phyloP scores from a whole-genome alignment of 306 rosid genomes.

The Vigna mungo region DNA sequence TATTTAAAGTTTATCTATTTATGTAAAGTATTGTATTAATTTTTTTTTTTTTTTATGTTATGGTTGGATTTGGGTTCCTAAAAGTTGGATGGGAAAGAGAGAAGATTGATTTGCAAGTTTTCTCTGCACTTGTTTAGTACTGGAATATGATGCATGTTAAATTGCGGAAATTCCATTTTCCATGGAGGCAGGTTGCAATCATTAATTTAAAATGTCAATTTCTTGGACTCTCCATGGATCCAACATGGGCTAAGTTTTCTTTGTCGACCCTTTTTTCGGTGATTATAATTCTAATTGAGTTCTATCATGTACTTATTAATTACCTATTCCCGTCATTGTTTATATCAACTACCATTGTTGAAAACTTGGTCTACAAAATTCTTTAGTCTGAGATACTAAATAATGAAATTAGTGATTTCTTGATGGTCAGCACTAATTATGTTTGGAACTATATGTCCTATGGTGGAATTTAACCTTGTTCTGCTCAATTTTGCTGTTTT shows the following conservation, averaged over 20 bases:
- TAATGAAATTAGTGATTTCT: neutral
- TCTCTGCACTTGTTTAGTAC: conserved; percentile 6
- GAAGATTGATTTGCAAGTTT: conserved; percentile 4
- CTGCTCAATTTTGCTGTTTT: too few relatives aligned
- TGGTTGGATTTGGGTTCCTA: too few relatives aligned
- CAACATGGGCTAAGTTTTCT: conserved; percentile 1
- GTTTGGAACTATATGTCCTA: neutral
- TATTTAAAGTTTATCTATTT: too few relatives aligned
- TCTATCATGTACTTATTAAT: neutral
- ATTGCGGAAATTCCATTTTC: conserved; percentile 10
- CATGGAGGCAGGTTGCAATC: conserved; percentile 13
- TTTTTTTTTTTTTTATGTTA: too few relatives aligned
- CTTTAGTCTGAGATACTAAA: conserved; percentile 32
- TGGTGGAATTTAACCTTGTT: too few relatives aligned
- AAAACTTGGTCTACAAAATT: conserved; percentile 10
- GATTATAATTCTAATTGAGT: conserved; percentile 33
- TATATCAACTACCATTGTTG: conserved; percentile 8
- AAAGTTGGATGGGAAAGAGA: neutral
- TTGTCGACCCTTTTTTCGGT: conserved; percentile 4
- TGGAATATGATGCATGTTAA: conserved; percentile 15
- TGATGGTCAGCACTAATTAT: neutral
- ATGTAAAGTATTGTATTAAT: too few relatives aligned
- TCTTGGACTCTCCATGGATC: conserved; percentile 9
- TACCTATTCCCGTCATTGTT: conserved; percentile 15
- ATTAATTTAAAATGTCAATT: conserved; percentile 22